A percentile compares a stretch with the other conserved stretches of the same genome.
Conservation (phyloP, 2,329 filamentous ascomycete species). For the Penicillium sclerotiorum region DNA sequence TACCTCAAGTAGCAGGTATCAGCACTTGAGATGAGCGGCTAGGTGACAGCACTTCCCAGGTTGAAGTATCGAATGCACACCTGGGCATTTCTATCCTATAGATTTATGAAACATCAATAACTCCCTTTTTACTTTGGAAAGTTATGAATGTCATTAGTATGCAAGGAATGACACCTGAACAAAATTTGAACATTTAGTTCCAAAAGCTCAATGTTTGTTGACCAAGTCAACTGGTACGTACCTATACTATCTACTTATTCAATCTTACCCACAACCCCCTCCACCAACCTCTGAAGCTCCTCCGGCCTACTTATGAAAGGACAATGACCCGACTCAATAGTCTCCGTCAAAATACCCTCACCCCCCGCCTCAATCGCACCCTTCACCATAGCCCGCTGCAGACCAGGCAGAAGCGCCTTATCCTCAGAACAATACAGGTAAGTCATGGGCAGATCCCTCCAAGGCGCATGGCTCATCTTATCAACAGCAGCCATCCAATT, state of each 20-base stretch:
- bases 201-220: background rate
- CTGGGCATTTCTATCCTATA: too few species aligned
- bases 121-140: too few species aligned
- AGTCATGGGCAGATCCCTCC: slow-evolving; percentile 9
- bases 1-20: too few species aligned
- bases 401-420: slow-evolving; percentile 1
- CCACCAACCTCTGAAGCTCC: background rate
- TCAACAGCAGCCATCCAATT: slow-evolving; percentile 4
- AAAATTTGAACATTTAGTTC: background rate
- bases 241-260: background rate
- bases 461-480: slow-evolving; percentile 3
- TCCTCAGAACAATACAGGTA: slow-evolving; percentile 8
- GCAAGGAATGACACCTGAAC: too few species aligned
- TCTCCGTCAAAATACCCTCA: background rate
- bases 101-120: too few species aligned
- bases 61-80: too few species aligned
- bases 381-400: slow-evolving; percentile 11
- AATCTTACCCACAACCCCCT: background rate
- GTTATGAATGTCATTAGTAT: too few species aligned
- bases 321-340: slow-evolving; percentile 12
- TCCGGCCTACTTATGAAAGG: slow-evolving; percentile 10
- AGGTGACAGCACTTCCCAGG: too few species aligned
- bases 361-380: slow-evolving; percentile 7
- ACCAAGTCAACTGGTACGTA: background rate
- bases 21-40: too few species aligned